Conservation (phyloP, 441 rosid species). For the Francoa sonchifolia region DNA sequence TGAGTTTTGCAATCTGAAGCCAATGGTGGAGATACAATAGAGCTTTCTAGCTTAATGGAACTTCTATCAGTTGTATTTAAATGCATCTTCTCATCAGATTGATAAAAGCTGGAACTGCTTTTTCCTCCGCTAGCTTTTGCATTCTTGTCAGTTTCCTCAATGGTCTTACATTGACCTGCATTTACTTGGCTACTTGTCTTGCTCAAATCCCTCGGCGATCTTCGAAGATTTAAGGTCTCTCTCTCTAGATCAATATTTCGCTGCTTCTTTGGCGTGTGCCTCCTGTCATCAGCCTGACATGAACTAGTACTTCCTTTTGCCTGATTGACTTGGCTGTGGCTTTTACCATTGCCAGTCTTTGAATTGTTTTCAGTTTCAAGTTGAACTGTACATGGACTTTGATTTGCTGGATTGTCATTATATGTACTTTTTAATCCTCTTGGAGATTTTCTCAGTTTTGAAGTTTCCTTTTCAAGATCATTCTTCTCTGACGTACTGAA, state of each 20-base stretch:
- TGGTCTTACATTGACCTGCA: conserved; percentile 8
- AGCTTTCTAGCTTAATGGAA: too few relatives aligned
- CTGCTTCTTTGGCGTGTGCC: conserved; percentile 11
- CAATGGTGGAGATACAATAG: too few relatives aligned
- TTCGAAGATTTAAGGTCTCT: conserved; percentile 19
- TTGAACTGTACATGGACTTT: neutral
- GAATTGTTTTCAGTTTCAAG: neutral
- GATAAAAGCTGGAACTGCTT: too few relatives aligned
- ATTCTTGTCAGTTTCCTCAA: conserved; percentile 8
- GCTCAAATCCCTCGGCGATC: conserved; percentile 32
- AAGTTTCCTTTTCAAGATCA: conserved; percentile 13
- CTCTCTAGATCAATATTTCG: conserved; percentile 10
- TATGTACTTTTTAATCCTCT: conserved; percentile 4
- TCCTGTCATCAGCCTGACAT: conserved; percentile 10
- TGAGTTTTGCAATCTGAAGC: too few relatives aligned
- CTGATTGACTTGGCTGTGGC: neutral
- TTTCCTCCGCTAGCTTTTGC: conserved; percentile 11
- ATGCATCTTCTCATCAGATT: too few relatives aligned
- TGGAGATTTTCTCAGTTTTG: conserved; percentile 12
- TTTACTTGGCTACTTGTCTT: conserved; percentile 12
- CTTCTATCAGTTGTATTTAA: too few relatives aligned
- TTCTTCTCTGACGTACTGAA: conserved; percentile 11
- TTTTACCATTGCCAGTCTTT: conserved; percentile 1
- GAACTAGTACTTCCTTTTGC: conserved; percentile 7
- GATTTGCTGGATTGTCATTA: conserved; percentile 5